These are phyloP conservation scores for Eimeria acervulina DNA, from an alignment of 169 alveolate species.

Conservation along the genomic window DNA sequence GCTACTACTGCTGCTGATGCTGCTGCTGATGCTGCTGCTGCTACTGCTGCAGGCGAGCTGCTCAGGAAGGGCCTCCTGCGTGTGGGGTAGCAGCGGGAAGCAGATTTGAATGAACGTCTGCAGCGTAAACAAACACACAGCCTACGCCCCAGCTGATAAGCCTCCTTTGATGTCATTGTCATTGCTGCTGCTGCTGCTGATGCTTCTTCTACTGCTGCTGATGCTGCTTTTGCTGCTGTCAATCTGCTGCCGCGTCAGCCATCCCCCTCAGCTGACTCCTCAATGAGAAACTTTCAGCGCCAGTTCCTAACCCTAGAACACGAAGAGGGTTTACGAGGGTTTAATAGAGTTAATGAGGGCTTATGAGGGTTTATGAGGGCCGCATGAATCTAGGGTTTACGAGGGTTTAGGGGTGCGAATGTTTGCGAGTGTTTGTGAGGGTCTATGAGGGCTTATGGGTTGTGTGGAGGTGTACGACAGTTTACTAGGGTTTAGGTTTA, in stretches of 20 bases:
- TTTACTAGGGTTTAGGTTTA: too few species aligned
- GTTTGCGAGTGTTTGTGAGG: too few species aligned
- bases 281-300: background rate
- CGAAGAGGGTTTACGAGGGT: background rate
- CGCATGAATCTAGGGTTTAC: background rate
- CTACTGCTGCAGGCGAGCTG: background rate
- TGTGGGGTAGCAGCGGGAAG: slow-evolving; percentile 14
- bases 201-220: background rate
- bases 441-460: background rate
- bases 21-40: background rate
- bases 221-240: background rate
- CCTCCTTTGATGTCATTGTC: background rate
- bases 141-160: background rate
- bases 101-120: slow-evolving; percentile 48
- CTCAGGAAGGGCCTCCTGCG: background rate
- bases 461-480: too few species aligned
- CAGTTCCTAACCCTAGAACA: too few species aligned
- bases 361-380: background rate
- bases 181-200: background rate
- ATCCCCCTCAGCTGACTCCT: background rate
- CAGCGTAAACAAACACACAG: background rate
- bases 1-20: slow-evolving; percentile 2
- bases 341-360: background rate
- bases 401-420: background rate
- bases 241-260: background rate